These are phyloP conservation scores for Lolium multiflorum DNA, from an alignment of 176 grass and related monocot species.

Conservation along the genomic window DNA sequence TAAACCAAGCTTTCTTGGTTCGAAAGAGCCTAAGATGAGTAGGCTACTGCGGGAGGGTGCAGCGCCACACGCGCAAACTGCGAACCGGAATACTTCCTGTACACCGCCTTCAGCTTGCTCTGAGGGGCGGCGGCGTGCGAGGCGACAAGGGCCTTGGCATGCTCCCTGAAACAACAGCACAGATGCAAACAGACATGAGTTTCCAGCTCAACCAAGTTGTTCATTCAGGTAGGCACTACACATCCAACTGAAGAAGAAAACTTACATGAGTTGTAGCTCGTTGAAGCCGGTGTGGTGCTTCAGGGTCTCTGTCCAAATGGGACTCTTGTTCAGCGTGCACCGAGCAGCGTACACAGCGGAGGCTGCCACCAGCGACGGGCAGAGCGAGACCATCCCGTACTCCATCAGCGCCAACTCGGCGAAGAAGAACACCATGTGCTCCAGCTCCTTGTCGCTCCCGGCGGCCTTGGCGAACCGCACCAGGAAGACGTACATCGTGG, in stretches of 20 bases:
- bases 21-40: not conserved
- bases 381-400: conserved; percentile 44
- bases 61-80: conserved; percentile 52
- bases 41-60: conserved; percentile 14
- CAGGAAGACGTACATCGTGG: conserved; percentile 74
- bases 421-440: conserved; percentile 67
- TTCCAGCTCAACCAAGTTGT: not conserved
- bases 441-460: conserved; percentile 55
- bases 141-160: conserved; percentile 34
- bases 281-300: conserved; percentile 60
- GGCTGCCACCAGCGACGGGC: conserved; percentile 63
- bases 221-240: not conserved
- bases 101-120: conserved; percentile 47
- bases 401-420: conserved; percentile 64
- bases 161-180: conserved; percentile 41
- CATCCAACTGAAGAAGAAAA: not conserved
- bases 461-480: conserved; percentile 75
- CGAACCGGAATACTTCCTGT: conserved; percentile 53
- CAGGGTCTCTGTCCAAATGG: conserved; percentile 76
- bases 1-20: not conserved
- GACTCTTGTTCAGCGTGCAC: conserved; percentile 62
- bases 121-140: conserved; percentile 44
- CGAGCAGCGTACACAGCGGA: conserved; percentile 52
- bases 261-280: conserved; percentile 62
- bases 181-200: not conserved